Percentiles rank a stretch among this genome's conserved stretches.
These are phyloP conservation scores for Dipodascus geniculatus DNA, from an alignment of 805 yeast genomes.

Conservation along the genomic window DNA sequence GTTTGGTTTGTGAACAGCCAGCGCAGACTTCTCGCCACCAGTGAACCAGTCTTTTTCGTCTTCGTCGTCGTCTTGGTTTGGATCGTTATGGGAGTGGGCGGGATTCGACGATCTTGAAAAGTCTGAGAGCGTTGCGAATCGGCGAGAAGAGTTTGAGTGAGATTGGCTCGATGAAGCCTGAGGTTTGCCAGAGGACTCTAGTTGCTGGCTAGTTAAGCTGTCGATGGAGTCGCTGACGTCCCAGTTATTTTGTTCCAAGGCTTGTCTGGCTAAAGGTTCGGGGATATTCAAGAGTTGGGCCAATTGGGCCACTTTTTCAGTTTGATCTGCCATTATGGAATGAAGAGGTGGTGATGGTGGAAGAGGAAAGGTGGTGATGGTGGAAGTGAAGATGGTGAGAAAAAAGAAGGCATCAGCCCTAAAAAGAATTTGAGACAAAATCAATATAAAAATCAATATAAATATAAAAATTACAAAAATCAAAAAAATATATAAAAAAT, in stretches of 20 bases:
- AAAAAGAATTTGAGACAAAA: no score
- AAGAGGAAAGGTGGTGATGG: not conserved
- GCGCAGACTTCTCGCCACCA: constrained; percentile 61
- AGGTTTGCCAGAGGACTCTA: not conserved
- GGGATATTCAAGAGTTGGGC: not conserved
- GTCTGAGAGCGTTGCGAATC: constrained; percentile 24
- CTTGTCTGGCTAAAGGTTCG: constrained; percentile 25
- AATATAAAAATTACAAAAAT: no score
- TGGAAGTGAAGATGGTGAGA: not conserved
- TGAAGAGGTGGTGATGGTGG: not conserved
- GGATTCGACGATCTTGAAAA: constrained; percentile 16
- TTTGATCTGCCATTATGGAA: not conserved
- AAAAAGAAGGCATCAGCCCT: not conserved
- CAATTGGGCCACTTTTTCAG: not conserved
- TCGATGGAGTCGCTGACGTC: constrained; percentile 14
- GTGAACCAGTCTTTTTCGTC: constrained; percentile 35
- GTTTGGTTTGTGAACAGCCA: constrained; percentile 64
- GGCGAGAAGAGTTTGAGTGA: constrained; percentile 2
- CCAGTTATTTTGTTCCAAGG: constrained; percentile 26
- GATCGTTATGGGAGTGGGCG: constrained; percentile 17
- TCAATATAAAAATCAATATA: no score
- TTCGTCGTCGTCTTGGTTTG: constrained; percentile 23
- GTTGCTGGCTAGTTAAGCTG: constrained; percentile 4
- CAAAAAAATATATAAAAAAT: no score
- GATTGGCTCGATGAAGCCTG: not conserved